These are phyloP conservation scores for Suhomyces wounanorum DNA, from an alignment of 1,139 yeast genomes.

Conservation along the genomic window DNA sequence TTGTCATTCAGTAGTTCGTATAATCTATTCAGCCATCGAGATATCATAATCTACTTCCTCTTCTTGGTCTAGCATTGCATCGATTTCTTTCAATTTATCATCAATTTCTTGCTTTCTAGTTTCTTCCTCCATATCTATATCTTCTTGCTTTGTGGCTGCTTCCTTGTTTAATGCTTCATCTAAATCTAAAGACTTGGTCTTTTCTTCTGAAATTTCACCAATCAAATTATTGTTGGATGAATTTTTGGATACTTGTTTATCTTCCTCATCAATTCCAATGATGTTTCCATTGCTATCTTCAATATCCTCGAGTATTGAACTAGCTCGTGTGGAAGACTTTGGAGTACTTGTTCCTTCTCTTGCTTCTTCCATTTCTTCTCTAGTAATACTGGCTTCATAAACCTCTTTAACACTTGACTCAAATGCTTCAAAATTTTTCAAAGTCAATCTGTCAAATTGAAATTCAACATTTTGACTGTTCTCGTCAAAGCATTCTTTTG, in stretches of 20 bases:
- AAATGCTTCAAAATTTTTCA: constrained; percentile 51
- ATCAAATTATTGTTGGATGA: background rate
- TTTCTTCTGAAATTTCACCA: constrained; percentile 12
- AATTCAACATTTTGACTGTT: constrained; percentile 32
- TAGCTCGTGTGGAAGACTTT: constrained; percentile 14
- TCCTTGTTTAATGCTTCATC: background rate
- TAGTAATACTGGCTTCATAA: constrained; percentile 28
- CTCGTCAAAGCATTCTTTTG: constrained; percentile 29
- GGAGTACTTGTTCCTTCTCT: constrained; percentile 2
- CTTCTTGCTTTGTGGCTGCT: constrained; percentile 5
- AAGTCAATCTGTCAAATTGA: constrained; percentile 45
- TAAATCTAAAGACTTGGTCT: constrained; percentile 3
- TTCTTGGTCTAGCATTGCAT: constrained; percentile 40
- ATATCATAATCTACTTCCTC: constrained; percentile 45
- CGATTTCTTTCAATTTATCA: constrained; percentile 34
- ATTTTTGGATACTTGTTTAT: background rate
- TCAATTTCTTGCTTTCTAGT: constrained; percentile 16
- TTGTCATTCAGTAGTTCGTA: background rate
- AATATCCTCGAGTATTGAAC: constrained; percentile 18
- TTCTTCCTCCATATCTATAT: constrained; percentile 8
- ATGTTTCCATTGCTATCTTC: constrained; percentile 12
- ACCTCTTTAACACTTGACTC: constrained; percentile 29
- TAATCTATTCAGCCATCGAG: constrained; percentile 19
- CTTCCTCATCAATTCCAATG: constrained; percentile 1
- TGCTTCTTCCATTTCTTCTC: constrained; percentile 19